Base-by-base conservation (phyloP, 169 alveolate species). In the Prorocentrum cordatum region DNA sequence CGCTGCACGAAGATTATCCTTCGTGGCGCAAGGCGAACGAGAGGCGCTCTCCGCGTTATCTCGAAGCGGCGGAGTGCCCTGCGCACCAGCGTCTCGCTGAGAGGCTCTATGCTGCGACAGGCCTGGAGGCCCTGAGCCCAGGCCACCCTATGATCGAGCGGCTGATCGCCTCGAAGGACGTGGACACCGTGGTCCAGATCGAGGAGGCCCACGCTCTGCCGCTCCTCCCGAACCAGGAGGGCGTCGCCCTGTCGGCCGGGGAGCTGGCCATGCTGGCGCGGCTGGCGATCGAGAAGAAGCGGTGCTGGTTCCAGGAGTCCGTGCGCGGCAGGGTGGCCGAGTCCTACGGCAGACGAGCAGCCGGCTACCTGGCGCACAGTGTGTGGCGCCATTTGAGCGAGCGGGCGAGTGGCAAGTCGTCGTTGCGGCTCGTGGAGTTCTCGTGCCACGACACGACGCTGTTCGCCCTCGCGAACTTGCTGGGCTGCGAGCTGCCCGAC, bases 331-430 rank as follows among this genome's bases (percentile, higher is more conserved):
- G 54, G 22, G 36, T 18, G 27, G 33, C 27, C 27, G 86, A 75
- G 31, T 75, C 86, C 38, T 75, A 75, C 18, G 86, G 86, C 32
- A 36, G 22, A 59, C 50, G 58, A 39, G 86, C 72, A 20, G 86
- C 86, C 10, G 86, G 86, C 7, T 42, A 50, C 58, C 47, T 72
- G 66, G 89, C 89, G 77, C 89, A 79, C 89, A 79, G 61, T 35
- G 38, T 79, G 50, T 79, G 89, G 67, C 61, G 89, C 18, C 89
- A 79, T 66, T 61, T 79, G 89, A 45, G 61, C 18, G 70, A 79
- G 32, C 10, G 77, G 26, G 79, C 77, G 33, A 50, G 39, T 4
- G 62, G 77, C 1, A 59, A 61, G 33, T 79, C 89, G 20, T 26
- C 59, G 27, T 77, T 79, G 31, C 75, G 89, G 12, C 61, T 79